Conservation (phyloP, 1,139 yeast genomes). For the Blastobotrys illinoisensis region DNA sequence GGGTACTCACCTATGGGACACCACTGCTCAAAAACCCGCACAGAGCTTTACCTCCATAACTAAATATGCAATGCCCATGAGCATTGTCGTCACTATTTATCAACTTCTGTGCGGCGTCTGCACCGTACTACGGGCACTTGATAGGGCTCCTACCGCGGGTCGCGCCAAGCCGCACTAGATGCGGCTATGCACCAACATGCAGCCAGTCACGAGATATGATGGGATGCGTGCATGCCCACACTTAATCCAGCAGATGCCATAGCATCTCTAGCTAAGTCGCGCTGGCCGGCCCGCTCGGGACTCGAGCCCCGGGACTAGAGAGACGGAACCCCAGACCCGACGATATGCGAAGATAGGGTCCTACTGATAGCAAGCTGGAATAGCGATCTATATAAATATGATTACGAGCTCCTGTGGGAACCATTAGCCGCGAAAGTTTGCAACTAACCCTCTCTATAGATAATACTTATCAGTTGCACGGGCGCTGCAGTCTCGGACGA, state of each 20-base stretch:
- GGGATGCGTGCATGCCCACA: too few relatives aligned
- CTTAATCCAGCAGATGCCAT: too few relatives aligned
- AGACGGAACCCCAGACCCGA: not conserved
- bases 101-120: too few relatives aligned
- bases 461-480: not conserved
- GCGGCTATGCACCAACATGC: not conserved
- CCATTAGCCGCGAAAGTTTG: not conserved
- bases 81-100: too few relatives aligned
- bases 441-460: not conserved
- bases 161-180: not conserved
- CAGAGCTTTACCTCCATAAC: too few relatives aligned
- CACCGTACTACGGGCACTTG: too few relatives aligned
- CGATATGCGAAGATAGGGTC: not conserved
- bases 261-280: too few relatives aligned
- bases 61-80: too few relatives aligned
- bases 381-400: not conserved
- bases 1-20: too few relatives aligned
- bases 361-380: not conserved
- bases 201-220: not conserved
- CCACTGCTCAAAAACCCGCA: too few relatives aligned
- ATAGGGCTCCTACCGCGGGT: too few relatives aligned
- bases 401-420: not conserved
- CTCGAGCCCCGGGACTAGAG: not conserved
- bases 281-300: too few relatives aligned
- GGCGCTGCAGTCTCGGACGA: not conserved